These are phyloP conservation scores for Nidula niveotomentosa DNA, from an alignment of 1,284 basidiomycete species.

Conservation along the genomic window DNA sequence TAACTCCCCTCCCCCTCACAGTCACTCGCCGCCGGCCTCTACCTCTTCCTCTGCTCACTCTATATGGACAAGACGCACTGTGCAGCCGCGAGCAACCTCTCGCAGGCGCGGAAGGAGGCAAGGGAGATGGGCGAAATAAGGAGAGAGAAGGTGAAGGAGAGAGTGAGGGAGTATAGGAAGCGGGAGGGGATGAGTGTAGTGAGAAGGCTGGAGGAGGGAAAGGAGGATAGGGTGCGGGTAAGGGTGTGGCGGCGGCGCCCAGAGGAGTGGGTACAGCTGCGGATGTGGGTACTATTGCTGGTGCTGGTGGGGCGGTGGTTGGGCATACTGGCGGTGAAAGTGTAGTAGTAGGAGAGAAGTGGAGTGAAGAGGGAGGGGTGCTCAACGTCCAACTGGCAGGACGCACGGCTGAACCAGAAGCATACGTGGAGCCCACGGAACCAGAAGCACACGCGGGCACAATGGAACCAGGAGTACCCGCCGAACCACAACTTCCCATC, in stretches of 20 bases:
- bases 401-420: too few species aligned
- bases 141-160: conserved; percentile 19
- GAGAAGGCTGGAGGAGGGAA: neutral
- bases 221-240: neutral
- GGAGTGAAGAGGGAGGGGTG: too few species aligned
- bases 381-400: too few species aligned
- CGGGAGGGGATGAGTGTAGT: neutral
- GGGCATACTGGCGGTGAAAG: too few species aligned
- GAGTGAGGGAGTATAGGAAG: conserved; percentile 18
- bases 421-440: too few species aligned
- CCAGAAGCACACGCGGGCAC: too few species aligned
- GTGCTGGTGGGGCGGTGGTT: too few species aligned
- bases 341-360: too few species aligned
- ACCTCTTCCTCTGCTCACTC: conserved; percentile 24
- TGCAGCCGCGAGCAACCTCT: conserved; percentile 25
- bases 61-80: conserved; percentile 23
- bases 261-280: neutral
- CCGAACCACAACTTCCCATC: too few species aligned
- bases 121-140: conserved; percentile 22
- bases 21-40: conserved; percentile 17
- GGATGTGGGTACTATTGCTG: too few species aligned
- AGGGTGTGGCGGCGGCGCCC: too few species aligned
- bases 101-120: conserved; percentile 28
- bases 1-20: neutral
- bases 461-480: too few species aligned